Conservation (phyloP, 495 filamentous ascomycete species). For the Penicillium subrubescens region DNA sequence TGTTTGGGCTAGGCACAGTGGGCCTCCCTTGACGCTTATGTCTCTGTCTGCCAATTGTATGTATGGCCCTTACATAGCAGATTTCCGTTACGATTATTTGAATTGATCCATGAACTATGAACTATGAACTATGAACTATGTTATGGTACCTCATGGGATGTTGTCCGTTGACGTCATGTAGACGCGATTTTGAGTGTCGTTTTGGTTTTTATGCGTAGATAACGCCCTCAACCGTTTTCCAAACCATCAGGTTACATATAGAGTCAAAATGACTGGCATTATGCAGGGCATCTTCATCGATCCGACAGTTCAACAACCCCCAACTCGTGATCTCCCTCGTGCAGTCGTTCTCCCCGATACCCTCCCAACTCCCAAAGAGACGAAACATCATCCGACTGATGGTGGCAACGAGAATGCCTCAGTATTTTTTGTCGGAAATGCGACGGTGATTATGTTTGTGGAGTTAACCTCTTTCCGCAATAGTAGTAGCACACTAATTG, state of each 20-base stretch:
- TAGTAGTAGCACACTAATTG: constrained; percentile 2
- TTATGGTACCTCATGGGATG: background rate
- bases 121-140: constrained; percentile 1
- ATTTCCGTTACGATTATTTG: constrained; percentile 5
- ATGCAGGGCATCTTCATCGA: constrained; percentile 18
- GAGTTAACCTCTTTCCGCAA: background rate
- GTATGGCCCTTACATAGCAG: constrained; percentile 13
- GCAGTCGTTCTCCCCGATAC: constrained; percentile 6
- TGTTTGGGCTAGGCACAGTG: background rate
- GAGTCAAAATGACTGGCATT: background rate
- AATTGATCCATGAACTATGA: constrained; percentile 5
- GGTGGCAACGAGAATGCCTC: constrained; percentile 45
- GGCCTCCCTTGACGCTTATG: background rate
- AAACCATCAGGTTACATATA: background rate
- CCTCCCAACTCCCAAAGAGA: constrained; percentile 42
- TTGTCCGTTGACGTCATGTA: background rate
- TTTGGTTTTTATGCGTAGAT: background rate
- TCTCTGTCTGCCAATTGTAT: constrained; percentile 9
- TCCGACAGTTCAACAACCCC: background rate
- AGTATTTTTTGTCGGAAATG: constrained; percentile 64
- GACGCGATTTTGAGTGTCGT: background rate
- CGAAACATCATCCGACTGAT: constrained; percentile 44
- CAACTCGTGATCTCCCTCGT: constrained; percentile 28
- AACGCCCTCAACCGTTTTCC: background rate
- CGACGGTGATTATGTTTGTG: constrained; percentile 62